A percentile compares a stretch with the other conserved stretches of the same genome.
Conservation (phyloP, 352 stramenopile genomes). For the Lagenidium giganteum region DNA sequence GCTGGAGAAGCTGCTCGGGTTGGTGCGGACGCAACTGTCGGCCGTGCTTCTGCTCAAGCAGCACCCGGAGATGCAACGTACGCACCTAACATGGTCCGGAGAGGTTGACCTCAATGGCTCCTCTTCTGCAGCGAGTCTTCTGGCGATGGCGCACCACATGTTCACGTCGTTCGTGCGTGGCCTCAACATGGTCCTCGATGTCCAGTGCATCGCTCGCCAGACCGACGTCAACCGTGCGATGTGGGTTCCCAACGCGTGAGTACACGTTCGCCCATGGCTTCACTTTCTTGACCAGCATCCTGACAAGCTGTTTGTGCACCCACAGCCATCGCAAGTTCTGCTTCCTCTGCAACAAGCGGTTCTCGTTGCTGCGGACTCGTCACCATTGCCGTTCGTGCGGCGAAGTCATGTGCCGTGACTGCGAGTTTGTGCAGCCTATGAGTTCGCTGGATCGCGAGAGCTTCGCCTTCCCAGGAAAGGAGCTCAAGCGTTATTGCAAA, state of each 20-base stretch:
- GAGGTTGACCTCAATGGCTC: conserved; percentile 31
- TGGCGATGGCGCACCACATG: conserved; percentile 13
- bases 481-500: conserved; percentile 45
- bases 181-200: conserved; percentile 52
- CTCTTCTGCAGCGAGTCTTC: conserved; percentile 24
- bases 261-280: no score
- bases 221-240: conserved; percentile 40
- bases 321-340: conserved; percentile 60
- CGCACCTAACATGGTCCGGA: conserved; percentile 53
- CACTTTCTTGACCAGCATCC: no score
- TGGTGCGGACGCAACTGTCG: conserved; percentile 46
- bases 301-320: conserved; percentile 13
- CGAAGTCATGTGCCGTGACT: conserved; percentile 69
- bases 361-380: conserved; percentile 54
- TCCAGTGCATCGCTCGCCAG: conserved; percentile 53
- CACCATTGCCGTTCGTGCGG: conserved; percentile 63
- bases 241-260: no score
- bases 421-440: conserved; percentile 43
- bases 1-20: conserved; percentile 41
- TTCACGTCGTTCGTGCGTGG: conserved; percentile 55
- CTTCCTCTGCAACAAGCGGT: conserved; percentile 71
- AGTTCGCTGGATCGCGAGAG: conserved; percentile 41
- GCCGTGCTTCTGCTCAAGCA: conserved; percentile 58
- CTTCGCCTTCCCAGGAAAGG: conserved; percentile 25
- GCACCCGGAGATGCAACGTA: conserved; percentile 27